Percentiles rank a stretch among this genome's conserved stretches.
Evolutionary conservation across 2,329 filamentous ascomycete species (phyloP).

Genomic region (Neonectria punicea): DNA sequence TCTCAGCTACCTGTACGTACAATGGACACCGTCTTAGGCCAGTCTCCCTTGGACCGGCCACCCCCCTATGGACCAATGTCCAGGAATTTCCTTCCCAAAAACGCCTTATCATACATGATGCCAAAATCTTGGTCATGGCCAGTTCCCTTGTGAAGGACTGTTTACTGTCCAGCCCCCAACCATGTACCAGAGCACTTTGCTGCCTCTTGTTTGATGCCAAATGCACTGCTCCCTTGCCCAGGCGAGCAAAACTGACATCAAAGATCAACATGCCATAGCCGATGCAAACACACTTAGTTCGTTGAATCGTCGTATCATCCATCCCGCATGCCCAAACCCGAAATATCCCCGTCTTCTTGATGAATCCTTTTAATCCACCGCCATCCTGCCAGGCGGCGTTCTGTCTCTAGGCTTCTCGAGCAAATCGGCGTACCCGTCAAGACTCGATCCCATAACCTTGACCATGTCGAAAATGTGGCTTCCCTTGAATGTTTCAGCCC

Average conservation of each 20-base stretch:
- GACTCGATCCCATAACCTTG: constrained; percentile 65
- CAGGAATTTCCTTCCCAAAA: background rate
- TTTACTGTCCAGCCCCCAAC: background rate
- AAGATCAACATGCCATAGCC: background rate
- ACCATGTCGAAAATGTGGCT: constrained; percentile 70
- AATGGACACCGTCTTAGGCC: background rate
- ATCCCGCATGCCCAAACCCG: background rate
- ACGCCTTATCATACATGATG: constrained; percentile 22
- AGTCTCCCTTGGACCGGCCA: background rate
- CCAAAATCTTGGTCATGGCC: background rate
- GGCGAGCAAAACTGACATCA: background rate
- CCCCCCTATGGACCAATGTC: background rate
- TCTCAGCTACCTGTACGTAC: constrained; percentile 11
- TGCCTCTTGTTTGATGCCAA: background rate
- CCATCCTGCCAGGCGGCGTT: constrained; percentile 44
- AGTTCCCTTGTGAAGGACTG: background rate
- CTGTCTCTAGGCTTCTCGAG: constrained; percentile 65
- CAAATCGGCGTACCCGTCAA: constrained; percentile 67
- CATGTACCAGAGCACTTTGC: background rate
- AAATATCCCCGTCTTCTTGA: background rate
- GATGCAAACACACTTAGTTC: constrained; percentile 1
- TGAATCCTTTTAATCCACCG: background rate
- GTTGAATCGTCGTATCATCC: constrained; percentile 13
- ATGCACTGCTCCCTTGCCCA: background rate
- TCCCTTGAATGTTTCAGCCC: constrained; percentile 71